These are phyloP conservation scores for Phytophthora pistaciae DNA, from an alignment of 352 stramenopile genomes.

Conservation along the genomic window DNA sequence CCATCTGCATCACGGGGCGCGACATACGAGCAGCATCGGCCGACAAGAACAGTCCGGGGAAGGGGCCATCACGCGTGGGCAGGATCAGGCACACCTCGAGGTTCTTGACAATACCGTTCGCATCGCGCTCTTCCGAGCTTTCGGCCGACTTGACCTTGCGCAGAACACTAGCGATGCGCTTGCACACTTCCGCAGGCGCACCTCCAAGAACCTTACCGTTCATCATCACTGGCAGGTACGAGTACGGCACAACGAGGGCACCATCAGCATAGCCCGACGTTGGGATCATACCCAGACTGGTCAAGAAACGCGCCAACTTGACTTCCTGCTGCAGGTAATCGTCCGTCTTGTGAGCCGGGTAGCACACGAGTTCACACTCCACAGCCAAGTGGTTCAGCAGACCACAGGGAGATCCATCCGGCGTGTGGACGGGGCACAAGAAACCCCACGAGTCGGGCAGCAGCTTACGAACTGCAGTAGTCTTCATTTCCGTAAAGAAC, in stretches of 20 bases:
- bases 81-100: slow-evolving; percentile 87
- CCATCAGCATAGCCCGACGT: slow-evolving; percentile 84
- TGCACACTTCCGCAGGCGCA: slow-evolving; percentile 87
- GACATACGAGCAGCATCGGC: slow-evolving; percentile 96
- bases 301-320: slow-evolving; percentile 80
- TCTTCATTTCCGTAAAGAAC: slow-evolving; percentile 99
- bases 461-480: slow-evolving; percentile 98
- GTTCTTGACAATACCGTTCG: slow-evolving; percentile 78
- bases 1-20: slow-evolving; percentile 92
- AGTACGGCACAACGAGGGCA: slow-evolving; percentile 87
- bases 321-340: slow-evolving; percentile 80
- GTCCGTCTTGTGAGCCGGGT: slow-evolving; percentile 78
- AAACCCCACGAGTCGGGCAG: slow-evolving; percentile 99
- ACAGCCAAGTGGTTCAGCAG: slow-evolving; percentile 98
- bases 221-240: slow-evolving; percentile 96
- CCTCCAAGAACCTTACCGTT: slow-evolving; percentile 97
- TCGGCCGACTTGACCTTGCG: slow-evolving; percentile 77
- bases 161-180: slow-evolving; percentile 78
- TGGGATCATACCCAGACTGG: slow-evolving; percentile 86
- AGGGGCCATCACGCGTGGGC: slow-evolving; percentile 92
- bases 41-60: slow-evolving; percentile 98
- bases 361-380: slow-evolving; percentile 89
- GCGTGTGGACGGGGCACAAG: slow-evolving; percentile 99
- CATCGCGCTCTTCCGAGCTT: slow-evolving; percentile 61
- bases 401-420: slow-evolving; percentile 98